phyloP scores from a whole-genome alignment of 371 early-diverging fungal species.

The Apophysomyces ossiformis region DNA sequence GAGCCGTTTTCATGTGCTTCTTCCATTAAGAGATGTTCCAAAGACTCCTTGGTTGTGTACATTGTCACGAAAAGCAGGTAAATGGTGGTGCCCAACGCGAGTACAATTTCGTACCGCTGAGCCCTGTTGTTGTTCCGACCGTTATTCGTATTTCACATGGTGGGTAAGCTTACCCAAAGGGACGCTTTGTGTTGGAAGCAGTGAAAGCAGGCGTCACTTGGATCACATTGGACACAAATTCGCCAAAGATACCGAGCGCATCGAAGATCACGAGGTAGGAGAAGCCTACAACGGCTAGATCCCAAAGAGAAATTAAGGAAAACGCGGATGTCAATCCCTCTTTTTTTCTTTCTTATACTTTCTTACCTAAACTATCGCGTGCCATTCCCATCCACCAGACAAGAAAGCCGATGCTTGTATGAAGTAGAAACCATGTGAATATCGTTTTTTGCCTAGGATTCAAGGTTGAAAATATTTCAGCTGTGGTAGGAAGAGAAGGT shows the following conservation, averaged over 20 bases:
- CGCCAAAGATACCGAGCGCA: conserved; percentile 34
- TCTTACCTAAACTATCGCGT: conserved; percentile 55
- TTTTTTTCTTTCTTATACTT: neutral
- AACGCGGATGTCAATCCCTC: neutral
- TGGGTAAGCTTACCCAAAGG: conserved; percentile 49
- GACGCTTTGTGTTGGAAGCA: conserved; percentile 45
- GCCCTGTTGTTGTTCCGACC: conserved; percentile 29
- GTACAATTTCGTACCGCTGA: conserved; percentile 52
- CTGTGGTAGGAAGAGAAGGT: conserved; percentile 43
- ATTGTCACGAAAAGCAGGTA: conserved; percentile 60
- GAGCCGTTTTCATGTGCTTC: conserved; percentile 35
- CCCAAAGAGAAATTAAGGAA: neutral
- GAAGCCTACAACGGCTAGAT: conserved; percentile 56
- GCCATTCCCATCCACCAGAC: conserved; percentile 59
- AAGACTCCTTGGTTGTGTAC: conserved; percentile 59
- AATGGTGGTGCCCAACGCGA: conserved; percentile 54
- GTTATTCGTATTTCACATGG: neutral
- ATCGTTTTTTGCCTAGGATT: conserved; percentile 63
- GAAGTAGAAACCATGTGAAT: conserved; percentile 62
- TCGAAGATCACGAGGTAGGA: conserved; percentile 21
- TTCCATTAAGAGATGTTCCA: conserved; percentile 58
- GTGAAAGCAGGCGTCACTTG: conserved; percentile 40
- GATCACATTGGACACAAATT: conserved; percentile 54
- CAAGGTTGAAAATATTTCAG: conserved; percentile 49
- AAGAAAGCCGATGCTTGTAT: conserved; percentile 48